Evolutionary conservation across 371 early-diverging fungal genomes (phyloP).

Genomic region (Smittium culicis): DNA sequence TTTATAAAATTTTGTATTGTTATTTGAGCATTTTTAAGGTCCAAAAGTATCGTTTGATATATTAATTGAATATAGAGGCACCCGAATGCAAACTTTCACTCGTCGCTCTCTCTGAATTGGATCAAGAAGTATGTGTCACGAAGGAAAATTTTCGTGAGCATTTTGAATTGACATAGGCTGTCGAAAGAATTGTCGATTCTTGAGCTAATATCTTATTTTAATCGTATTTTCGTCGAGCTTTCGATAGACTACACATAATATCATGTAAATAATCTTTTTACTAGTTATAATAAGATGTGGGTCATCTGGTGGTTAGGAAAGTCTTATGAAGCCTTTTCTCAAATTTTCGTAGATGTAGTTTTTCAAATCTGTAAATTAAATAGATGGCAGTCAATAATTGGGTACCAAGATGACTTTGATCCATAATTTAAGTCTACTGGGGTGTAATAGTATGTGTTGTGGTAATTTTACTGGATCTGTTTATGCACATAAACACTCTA

Average conservation of each 20-base stretch:
- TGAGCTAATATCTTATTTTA: slow-evolving; percentile 24
- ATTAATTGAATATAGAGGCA: slow-evolving; percentile 32
- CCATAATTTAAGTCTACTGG: slow-evolving; percentile 9
- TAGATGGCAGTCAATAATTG: slow-evolving; percentile 13
- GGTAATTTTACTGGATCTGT: slow-evolving; percentile 1
- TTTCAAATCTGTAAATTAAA: slow-evolving; percentile 9
- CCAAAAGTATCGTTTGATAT: slow-evolving; percentile 39
- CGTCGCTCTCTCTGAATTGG: slow-evolving; percentile 14
- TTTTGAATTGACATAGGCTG: slow-evolving; percentile 1
- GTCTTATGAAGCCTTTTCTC: slow-evolving; percentile 10
- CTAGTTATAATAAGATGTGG: slow-evolving; percentile 37
- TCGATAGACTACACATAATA: slow-evolving; percentile 33
- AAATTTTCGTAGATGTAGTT: slow-evolving; percentile 10
- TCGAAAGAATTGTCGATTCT: slow-evolving; percentile 26
- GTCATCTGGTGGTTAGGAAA: slow-evolving; percentile 28
- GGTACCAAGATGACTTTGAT: background rate
- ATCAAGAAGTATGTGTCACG: slow-evolving; percentile 30
- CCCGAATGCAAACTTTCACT: slow-evolving; percentile 37
- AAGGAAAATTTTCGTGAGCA: slow-evolving; percentile 26
- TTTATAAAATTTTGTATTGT: slow-evolving; percentile 34
- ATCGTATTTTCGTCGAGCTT: slow-evolving; percentile 26
- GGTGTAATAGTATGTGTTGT: slow-evolving; percentile 4
- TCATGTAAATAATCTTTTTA: slow-evolving; percentile 35
- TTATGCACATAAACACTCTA: too few species aligned
- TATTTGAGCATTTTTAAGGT: slow-evolving; percentile 30